Evolutionary conservation across 208 protist species (phyloP).

Genomic region (Trypanosoma avium): DNA sequence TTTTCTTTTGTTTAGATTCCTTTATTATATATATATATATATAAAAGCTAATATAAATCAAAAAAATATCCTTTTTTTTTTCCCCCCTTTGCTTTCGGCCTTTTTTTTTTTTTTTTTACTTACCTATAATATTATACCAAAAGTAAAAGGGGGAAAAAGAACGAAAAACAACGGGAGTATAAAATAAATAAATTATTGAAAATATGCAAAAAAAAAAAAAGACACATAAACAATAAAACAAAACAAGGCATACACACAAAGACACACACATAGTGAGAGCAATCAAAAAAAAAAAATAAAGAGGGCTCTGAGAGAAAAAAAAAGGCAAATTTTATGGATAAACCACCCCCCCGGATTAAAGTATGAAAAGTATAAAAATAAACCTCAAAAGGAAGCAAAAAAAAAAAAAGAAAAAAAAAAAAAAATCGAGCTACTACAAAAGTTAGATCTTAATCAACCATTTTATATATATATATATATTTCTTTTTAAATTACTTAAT

Average conservation of each 20-base stretch:
- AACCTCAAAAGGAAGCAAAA: neutral
- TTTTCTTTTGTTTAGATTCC: too few species aligned
- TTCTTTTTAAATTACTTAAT: too few species aligned
- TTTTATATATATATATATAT: too few species aligned
- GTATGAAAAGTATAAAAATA: neutral
- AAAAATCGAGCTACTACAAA: too few species aligned
- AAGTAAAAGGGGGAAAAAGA: neutral
- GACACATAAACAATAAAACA: neutral
- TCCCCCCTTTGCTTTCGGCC: neutral
- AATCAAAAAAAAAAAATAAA: neutral
- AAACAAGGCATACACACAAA: neutral
- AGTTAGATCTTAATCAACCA: too few species aligned
- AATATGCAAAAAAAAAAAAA: conserved; percentile 1
- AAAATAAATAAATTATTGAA: neutral
- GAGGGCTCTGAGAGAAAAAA: neutral
- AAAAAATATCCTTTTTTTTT: neutral
- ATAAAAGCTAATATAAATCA: conserved; percentile 2
- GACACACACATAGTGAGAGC: neutral
- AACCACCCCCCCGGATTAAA: neutral
- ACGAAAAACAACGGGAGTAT: neutral
- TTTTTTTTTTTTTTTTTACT: conserved; percentile 12
- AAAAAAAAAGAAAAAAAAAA: neutral
- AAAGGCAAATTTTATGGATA: neutral
- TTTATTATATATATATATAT: too few species aligned
- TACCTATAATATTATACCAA: too few species aligned